Evolutionary conservation across 2,329 filamentous ascomycete species (phyloP).

Genomic region (Alternaria sp.): DNA sequence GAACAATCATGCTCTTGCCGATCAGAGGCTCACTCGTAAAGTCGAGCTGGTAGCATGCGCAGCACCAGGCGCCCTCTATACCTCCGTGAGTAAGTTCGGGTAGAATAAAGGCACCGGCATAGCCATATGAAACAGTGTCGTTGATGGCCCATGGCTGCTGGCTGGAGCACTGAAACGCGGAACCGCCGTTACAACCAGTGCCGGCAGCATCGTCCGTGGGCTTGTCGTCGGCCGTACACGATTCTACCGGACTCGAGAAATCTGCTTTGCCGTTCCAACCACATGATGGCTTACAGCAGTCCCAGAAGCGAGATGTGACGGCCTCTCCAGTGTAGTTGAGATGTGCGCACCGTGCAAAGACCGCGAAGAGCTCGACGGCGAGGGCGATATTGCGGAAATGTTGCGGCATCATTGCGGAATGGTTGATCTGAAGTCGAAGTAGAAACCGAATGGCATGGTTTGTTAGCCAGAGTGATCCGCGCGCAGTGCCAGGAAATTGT

Average conservation of each 20-base stretch:
- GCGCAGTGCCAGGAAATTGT: slow-evolving; percentile 39
- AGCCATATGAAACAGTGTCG: slow-evolving; percentile 67
- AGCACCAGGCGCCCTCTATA: slow-evolving; percentile 69
- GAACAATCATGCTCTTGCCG: slow-evolving; percentile 69
- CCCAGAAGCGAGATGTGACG: slow-evolving; percentile 51
- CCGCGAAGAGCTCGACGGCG: slow-evolving; percentile 31
- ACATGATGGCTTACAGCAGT: slow-evolving; percentile 76
- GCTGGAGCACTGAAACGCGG: slow-evolving; percentile 64
- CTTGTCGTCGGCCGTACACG: slow-evolving; percentile 63
- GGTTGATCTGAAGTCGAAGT: slow-evolving; percentile 35
- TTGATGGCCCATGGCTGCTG: slow-evolving; percentile 69
- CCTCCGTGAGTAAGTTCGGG: slow-evolving; percentile 45
- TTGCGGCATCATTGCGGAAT: slow-evolving; percentile 44
- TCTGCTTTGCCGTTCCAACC: slow-evolving; percentile 64
- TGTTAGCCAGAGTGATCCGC: slow-evolving; percentile 35
- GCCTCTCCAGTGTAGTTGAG: slow-evolving; percentile 41
- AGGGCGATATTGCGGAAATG: slow-evolving; percentile 37
- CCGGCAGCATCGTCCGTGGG: slow-evolving; percentile 57
- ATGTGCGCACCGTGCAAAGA: slow-evolving; percentile 23
- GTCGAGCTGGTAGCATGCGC: slow-evolving; percentile 68
- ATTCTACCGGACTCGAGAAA: slow-evolving; percentile 59
- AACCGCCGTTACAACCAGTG: slow-evolving; percentile 63
- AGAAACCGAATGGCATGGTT: slow-evolving; percentile 41
- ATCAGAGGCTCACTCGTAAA: slow-evolving; percentile 63
- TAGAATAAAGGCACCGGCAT: slow-evolving; percentile 65